Percentiles rank a stretch among this genome's conserved stretches.
Conservation (phyloP, 140 eudicot species). For the Cichorium intybus region DNA sequence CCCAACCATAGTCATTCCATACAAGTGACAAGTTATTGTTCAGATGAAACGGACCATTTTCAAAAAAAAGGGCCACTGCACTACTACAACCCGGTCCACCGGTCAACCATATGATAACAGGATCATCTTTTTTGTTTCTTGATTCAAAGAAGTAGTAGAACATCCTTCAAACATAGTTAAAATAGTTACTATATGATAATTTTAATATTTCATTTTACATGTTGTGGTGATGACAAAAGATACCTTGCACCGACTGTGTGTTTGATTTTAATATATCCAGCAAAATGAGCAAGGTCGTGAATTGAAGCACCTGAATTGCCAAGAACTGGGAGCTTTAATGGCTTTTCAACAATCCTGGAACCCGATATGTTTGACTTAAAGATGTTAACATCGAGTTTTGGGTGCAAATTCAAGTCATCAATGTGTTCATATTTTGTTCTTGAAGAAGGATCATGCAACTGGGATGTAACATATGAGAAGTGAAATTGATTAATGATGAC, state of each 20-base stretch:
- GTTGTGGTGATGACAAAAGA: background rate
- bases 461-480: background rate
- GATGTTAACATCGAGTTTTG: slow-evolving; percentile 33
- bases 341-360: slow-evolving; percentile 36
- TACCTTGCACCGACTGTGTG: slow-evolving; percentile 48
- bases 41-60: slow-evolving; percentile 76
- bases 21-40: slow-evolving; percentile 49
- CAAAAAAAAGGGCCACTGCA: slow-evolving; percentile 63
- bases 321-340: slow-evolving; percentile 25
- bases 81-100: slow-evolving; percentile 93
- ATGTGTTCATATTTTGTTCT: slow-evolving; percentile 14
- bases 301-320: slow-evolving; percentile 36
- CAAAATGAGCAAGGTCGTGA: slow-evolving; percentile 42
- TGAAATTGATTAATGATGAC: slow-evolving; percentile 1
- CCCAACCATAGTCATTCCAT: slow-evolving; percentile 86
- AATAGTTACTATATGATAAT: background rate
- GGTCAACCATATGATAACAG: slow-evolving; percentile 80
- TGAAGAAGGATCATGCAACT: slow-evolving; percentile 9
- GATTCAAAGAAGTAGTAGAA: slow-evolving; percentile 87
- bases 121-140: slow-evolving; percentile 52
- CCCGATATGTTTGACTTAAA: background rate
- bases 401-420: slow-evolving; percentile 29
- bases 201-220: background rate
- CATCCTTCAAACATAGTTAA: slow-evolving; percentile 56
- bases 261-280: slow-evolving; percentile 45